Evolutionary conservation across 1,284 basidiomycete genomes (phyloP).

Genomic region (Rhodofomes roseus): DNA sequence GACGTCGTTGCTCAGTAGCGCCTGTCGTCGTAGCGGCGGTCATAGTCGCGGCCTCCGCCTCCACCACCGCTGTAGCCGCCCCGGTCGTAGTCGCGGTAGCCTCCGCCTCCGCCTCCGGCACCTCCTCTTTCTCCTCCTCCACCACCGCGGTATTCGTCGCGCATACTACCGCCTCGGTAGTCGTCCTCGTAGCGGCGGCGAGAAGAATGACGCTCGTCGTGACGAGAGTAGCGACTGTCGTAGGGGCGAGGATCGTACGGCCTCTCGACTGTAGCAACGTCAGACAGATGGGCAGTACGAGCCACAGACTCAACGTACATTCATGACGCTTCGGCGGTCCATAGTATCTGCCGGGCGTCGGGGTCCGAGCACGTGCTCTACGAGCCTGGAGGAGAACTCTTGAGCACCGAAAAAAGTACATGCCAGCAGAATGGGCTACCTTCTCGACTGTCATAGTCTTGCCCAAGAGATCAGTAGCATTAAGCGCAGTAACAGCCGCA

Average conservation of each 20-base stretch:
- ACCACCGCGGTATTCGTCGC: constrained; percentile 38
- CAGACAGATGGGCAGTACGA: not conserved
- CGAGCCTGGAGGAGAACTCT: constrained; percentile 60
- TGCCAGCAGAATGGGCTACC: constrained; percentile 38
- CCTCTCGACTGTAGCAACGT: constrained; percentile 49
- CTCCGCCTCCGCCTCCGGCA: constrained; percentile 23
- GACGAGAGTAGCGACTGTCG: constrained; percentile 69
- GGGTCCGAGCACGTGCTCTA: constrained; percentile 90
- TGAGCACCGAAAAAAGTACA: constrained; percentile 6
- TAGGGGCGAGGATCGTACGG: constrained; percentile 80
- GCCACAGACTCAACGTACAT: constrained; percentile 30
- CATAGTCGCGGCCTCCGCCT: constrained; percentile 23
- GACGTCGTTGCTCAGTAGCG: constrained; percentile 25
- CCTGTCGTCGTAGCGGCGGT: constrained; percentile 41
- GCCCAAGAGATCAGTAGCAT: constrained; percentile 82
- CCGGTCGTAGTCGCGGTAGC: constrained; percentile 39
- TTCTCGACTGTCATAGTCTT: constrained; percentile 86
- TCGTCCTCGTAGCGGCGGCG: constrained; percentile 20
- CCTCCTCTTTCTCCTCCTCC: too few relatives aligned
- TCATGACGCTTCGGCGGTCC: constrained; percentile 83
- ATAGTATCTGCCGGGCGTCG: constrained; percentile 93
- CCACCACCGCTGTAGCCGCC: constrained; percentile 31
- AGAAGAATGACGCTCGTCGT: constrained; percentile 29
- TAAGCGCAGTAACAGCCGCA: constrained; percentile 81
- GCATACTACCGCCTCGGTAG: constrained; percentile 18